Percentiles rank a stretch among this genome's conserved stretches.
Evolutionary conservation across 208 protist species (phyloP).

Genomic region (Acanthamoeba royreba): DNA sequence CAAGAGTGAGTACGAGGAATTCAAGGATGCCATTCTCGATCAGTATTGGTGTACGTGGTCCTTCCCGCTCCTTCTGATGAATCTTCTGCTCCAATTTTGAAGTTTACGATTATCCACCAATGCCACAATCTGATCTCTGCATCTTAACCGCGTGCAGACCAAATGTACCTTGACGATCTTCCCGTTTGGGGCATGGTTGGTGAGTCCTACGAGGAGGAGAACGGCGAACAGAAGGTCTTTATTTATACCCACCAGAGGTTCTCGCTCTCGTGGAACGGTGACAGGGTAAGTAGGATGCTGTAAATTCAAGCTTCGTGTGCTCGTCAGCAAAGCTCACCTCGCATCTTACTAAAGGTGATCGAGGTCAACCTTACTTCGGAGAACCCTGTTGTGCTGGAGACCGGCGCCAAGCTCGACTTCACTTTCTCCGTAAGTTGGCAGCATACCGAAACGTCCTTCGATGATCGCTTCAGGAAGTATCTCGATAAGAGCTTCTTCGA

Average conservation of each 20-base stretch:
- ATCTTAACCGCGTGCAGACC: neutral
- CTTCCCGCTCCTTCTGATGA: neutral
- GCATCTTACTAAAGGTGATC: conserved; percentile 71
- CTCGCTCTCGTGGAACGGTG: conserved; percentile 78
- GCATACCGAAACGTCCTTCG: conserved; percentile 79
- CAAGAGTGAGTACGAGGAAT: conserved; percentile 14
- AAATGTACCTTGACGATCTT: conserved; percentile 80
- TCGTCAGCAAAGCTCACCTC: neutral
- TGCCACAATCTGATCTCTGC: neutral
- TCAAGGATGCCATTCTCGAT: conserved; percentile 76
- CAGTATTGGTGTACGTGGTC: conserved; percentile 78
- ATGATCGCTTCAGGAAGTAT: conserved; percentile 87
- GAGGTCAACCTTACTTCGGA: conserved; percentile 83
- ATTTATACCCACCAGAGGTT: conserved; percentile 89
- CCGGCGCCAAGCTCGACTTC: conserved; percentile 74
- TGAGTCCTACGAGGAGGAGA: conserved; percentile 37
- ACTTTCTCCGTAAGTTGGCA: conserved; percentile 86
- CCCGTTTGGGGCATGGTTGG: conserved; percentile 84
- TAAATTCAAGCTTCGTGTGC: neutral
- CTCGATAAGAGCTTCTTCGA: conserved; percentile 88
- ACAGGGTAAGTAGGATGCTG: conserved; percentile 50
- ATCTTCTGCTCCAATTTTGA: neutral
- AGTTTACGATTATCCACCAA: neutral
- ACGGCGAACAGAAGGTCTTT: conserved; percentile 32
- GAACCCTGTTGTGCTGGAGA: conserved; percentile 51